Base-by-base conservation (phyloP, 208 protist genomes). In the Herpetomonas tarakana region DNA sequence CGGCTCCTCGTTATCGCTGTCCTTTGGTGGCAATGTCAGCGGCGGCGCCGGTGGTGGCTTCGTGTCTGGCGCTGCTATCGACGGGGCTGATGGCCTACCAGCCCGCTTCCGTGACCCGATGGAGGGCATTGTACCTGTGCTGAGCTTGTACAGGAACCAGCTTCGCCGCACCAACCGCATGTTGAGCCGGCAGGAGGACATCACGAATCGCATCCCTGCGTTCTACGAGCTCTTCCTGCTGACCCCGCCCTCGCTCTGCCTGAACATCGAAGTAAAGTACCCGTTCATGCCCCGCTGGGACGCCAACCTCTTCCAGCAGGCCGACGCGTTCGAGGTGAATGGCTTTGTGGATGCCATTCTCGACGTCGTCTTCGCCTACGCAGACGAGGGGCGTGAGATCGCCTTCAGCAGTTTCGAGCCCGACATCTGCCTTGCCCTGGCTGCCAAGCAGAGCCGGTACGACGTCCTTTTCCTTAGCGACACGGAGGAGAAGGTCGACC, bases 391-490 rank as follows among this genome's bases (percentile, higher is more conserved):
- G 3, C 71, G 86, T 1, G 73, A 87, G 46, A 78, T 92, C 12
- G 78, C 73, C n/a, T 89, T 92, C 56, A 85, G 79, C 66, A 92
- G 86, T 56, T 92, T 92, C 49, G 86, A 92, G 59, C 82, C 86
- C 0, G 81, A 89, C 51, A 65, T 88, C 26, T 92, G 86, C 45
- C 52, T 92, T 29, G 86, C 81, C 45, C 52, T 92, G 18, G 52
- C 74, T 35, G 41, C 77, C 28, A 92, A 92, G 60, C 86, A 92
- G 70, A 82, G 81, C 38, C 86, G 86, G 38, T 92, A 83, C 68
- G 73, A 88, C 54, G 86, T 92, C 9, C 66, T 92, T n/a, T 92
- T 85, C 47, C 63, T 92, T 26, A 76, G 71, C 51, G 86, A 88
- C 49, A 87, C 86, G 14, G 69, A 81, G 45, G 74, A 86, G 76